Base-by-base conservation (phyloP, 768 basidiomycete species). In the Mycena capillaripes region DNA sequence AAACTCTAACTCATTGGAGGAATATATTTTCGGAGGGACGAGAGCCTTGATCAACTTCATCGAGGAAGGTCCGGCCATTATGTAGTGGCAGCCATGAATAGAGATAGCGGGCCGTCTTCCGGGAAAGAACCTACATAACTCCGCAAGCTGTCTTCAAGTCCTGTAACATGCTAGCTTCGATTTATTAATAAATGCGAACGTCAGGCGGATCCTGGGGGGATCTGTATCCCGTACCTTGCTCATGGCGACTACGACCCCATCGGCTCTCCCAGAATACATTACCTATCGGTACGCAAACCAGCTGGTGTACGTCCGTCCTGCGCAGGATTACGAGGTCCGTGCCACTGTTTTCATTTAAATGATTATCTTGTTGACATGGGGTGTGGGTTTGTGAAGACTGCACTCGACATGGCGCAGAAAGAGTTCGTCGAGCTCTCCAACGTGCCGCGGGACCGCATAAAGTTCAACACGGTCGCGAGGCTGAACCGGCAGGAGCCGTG, bases 291-390 rank as follows among this genome's bases (percentile, higher is more conserved):
- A 81, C 6, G 76, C 82, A 0, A 76, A 80, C 10, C 75, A 84
- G 30, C 80, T 89, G n/a, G 87, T 90, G 19, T 90, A 89, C 53
- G 90, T 91, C 0, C 84, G 82, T 1, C 85, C 85, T 0, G 82
- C 86, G 12, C 62, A 77, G 36, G 77, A 79, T 52, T 89, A 89
- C 67, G 75, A 83, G 75, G 90, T 89, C 44, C 64, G 25, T 40
- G 42, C 53, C 55, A 34, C n/a, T 42, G 17, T 32, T 25, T 19
- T 3, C 5, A 23, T 30, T 34, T 11, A 23, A 23, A 14, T n/a
- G n/a, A 12, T 58, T 34, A n/a, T 58, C 12, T 38, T 14, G 2
- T 19, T 17, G 23, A 3, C 4, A 14, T 36, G n/a, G n/a, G n/a
- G n/a, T n/a, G n/a, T n/a, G n/a, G n/a, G 17, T 17, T 17, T 46